Conservation (phyloP, 208 protist species). For the Phytomonas sp. region DNA sequence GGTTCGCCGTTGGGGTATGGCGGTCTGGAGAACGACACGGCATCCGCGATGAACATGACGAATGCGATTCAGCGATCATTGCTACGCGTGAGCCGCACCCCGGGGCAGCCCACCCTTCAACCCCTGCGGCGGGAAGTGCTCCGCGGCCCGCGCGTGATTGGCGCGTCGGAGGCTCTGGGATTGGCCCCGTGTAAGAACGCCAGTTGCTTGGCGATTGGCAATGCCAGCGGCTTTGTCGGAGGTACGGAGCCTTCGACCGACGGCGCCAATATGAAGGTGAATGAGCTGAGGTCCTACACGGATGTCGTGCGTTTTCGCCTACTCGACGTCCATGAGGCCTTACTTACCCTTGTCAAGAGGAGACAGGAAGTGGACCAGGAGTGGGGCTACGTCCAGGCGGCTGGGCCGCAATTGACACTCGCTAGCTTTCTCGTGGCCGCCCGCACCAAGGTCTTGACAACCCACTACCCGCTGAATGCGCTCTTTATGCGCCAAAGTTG, state of each 20-base stretch:
- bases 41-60: conserved; percentile 50
- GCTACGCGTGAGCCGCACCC: conserved; percentile 46
- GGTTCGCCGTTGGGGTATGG: no score
- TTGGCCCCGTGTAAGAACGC: conserved; percentile 53
- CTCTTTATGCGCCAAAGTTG: conserved; percentile 82
- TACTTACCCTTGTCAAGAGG: conserved; percentile 33
- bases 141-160: conserved; percentile 48
- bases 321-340: conserved; percentile 49
- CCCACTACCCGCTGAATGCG: conserved; percentile 67
- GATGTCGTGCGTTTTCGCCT: conserved; percentile 59
- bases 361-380: conserved; percentile 12
- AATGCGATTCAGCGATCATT: conserved; percentile 63
- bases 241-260: conserved; percentile 3
- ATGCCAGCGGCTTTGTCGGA: conserved; percentile 5
- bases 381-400: conserved; percentile 9
- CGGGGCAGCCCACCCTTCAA: conserved; percentile 72
- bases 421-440: conserved; percentile 50
- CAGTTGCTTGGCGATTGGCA: conserved; percentile 35
- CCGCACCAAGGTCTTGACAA: conserved; percentile 35
- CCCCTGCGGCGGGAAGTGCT: conserved; percentile 41
- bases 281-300: conserved; percentile 17
- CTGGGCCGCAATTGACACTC: conserved; percentile 16
- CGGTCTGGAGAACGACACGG: conserved; percentile 21
- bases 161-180: conserved; percentile 59
- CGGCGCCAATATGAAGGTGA: conserved; percentile 9